A percentile compares a stretch with the other conserved stretches of the same genome.
phyloP scores from a whole-genome alignment of 768 basidiomycete genomes.

The Phanerochaete carnosa region DNA sequence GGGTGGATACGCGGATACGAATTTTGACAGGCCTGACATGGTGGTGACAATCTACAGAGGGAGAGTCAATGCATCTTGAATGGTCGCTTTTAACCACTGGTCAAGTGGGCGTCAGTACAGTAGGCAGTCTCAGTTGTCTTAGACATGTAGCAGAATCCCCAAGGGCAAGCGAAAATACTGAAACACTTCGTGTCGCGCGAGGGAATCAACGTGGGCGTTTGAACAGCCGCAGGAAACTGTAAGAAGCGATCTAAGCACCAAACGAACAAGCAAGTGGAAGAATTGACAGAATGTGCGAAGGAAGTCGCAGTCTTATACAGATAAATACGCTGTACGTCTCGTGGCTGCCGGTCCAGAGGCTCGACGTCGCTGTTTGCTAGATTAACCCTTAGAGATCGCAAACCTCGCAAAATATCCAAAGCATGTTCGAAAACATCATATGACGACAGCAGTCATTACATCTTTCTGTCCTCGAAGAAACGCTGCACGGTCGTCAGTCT shows the following conservation, averaged over 20 bases:
- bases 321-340: not conserved
- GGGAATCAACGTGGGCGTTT: no score
- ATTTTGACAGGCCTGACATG: not conserved
- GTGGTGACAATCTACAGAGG: not conserved
- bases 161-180: no score
- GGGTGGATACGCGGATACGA: not conserved
- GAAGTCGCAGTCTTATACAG: no score
- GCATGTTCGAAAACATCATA: not conserved
- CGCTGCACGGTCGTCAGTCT: conserved; percentile 37
- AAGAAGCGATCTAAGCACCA: no score
- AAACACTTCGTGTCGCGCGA: no score
- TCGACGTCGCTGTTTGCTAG: not conserved
- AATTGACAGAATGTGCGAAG: no score
- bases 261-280: no score
- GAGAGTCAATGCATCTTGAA: not conserved
- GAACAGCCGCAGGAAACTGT: no score
- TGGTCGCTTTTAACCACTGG: not conserved
- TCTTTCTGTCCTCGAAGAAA: conserved; percentile 86
- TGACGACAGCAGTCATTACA: conserved; percentile 41
- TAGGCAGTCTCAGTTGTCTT: not conserved
- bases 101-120: not conserved
- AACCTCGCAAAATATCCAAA: not conserved
- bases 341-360: not conserved
- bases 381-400: not conserved
- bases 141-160: not conserved